A percentile compares a stretch with the other conserved stretches of the same genome.
phyloP scores from a whole-genome alignment of 2,329 filamentous ascomycete species.

The Fusarium gaditjirri region DNA sequence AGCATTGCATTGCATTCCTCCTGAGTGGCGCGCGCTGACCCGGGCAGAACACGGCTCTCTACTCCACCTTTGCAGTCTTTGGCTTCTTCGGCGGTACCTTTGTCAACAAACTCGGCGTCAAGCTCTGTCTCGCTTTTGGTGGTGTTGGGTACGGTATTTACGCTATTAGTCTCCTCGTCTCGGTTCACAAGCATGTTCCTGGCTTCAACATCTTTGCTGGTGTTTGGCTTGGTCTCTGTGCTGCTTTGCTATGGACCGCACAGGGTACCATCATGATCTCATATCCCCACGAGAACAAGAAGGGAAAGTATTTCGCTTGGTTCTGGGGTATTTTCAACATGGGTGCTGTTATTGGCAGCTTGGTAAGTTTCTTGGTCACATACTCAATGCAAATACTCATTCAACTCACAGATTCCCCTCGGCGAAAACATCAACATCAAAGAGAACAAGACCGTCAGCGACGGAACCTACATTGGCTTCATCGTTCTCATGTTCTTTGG shows the following conservation, averaged over 20 bases:
- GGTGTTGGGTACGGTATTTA: conserved; percentile 82
- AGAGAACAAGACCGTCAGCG: conserved; percentile 62
- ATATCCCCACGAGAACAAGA: conserved; percentile 82
- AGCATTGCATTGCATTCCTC: conserved; percentile 12
- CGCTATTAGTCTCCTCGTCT: conserved; percentile 72
- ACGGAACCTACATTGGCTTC: conserved; percentile 90
- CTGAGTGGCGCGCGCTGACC: neutral
- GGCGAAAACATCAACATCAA: conserved; percentile 41
- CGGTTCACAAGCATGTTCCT: conserved; percentile 67
- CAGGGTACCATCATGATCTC: conserved; percentile 91
- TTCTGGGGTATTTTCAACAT: conserved; percentile 98
- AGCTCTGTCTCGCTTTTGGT: conserved; percentile 73
- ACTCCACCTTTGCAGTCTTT: conserved; percentile 74
- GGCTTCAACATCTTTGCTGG: conserved; percentile 72
- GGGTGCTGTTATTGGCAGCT: conserved; percentile 85
- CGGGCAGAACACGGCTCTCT: conserved; percentile 66
- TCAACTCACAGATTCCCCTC: conserved; percentile 65
- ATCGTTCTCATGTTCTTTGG: conserved; percentile 83
- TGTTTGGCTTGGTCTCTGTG: conserved; percentile 79
- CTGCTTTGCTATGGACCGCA: conserved; percentile 82
- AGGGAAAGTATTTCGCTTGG: conserved; percentile 88
- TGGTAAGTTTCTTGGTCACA: conserved; percentile 51
- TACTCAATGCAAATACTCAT: neutral
- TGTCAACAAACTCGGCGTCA: conserved; percentile 79
- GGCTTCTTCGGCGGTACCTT: conserved; percentile 79